phyloP scores from a whole-genome alignment of 805 yeast genomes.

The Candida qinlingensis region DNA sequence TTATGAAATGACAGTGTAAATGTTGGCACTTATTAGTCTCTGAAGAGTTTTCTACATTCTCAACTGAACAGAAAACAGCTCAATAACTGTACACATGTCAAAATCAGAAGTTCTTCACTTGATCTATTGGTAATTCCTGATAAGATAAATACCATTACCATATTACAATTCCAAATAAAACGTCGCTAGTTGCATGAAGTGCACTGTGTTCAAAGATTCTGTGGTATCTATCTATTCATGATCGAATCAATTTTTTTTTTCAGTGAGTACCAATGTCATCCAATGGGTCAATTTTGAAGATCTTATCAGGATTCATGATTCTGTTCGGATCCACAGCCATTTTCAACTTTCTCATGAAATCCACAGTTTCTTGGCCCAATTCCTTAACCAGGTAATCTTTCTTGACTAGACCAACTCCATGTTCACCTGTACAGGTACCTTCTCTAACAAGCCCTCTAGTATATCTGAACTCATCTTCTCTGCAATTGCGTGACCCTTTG shows the following conservation, averaged over 20 bases:
- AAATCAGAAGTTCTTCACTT: too few relatives aligned
- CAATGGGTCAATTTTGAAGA: constrained; percentile 19
- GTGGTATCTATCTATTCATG: too few relatives aligned
- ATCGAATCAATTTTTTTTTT: not conserved
- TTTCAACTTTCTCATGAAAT: constrained; percentile 64
- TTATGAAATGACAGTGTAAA: too few relatives aligned
- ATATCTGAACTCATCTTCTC: constrained; percentile 47
- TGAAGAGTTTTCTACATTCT: too few relatives aligned
- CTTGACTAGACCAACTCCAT: constrained; percentile 75
- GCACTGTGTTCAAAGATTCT: too few relatives aligned
- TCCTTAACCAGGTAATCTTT: constrained; percentile 52
- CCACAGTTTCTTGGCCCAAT: constrained; percentile 58
- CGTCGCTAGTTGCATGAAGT: too few relatives aligned
- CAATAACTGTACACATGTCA: too few relatives aligned
- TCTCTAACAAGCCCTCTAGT: constrained; percentile 52
- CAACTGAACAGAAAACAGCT: too few relatives aligned
- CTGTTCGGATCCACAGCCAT: constrained; percentile 64
- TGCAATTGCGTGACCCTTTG: constrained; percentile 41
- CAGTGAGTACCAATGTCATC: not conserved
- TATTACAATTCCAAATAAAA: too few relatives aligned
- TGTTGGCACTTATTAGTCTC: too few relatives aligned
- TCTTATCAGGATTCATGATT: constrained; percentile 69
- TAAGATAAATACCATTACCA: too few relatives aligned
- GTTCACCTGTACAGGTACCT: constrained; percentile 42
- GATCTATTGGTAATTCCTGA: too few relatives aligned